phyloP scores from a whole-genome alignment of 1,139 yeast species.

The Lodderomyces theae region DNA sequence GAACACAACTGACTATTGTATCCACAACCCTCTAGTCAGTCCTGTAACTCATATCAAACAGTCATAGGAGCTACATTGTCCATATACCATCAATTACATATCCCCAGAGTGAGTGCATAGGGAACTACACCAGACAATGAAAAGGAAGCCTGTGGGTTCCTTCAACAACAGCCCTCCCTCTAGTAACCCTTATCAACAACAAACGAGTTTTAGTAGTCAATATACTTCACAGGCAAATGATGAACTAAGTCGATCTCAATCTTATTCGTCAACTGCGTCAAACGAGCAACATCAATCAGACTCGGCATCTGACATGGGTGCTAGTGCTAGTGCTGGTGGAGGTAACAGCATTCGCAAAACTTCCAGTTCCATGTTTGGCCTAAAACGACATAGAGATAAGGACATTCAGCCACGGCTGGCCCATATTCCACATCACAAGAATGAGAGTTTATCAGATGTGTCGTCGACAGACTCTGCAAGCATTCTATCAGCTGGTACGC shows the following conservation, averaged over 20 bases:
- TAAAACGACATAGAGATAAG: constrained; percentile 28
- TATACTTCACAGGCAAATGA: constrained; percentile 21
- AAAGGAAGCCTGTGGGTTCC: constrained; percentile 24
- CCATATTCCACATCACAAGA: constrained; percentile 8
- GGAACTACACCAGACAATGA: constrained; percentile 17
- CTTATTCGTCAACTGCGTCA: constrained; percentile 22
- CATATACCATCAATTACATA: not conserved
- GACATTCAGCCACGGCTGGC: constrained; percentile 1
- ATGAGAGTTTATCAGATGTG: constrained; percentile 31
- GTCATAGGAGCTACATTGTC: too few species aligned
- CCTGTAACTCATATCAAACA: too few species aligned
- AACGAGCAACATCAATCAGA: not conserved
- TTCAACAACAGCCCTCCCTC: not conserved
- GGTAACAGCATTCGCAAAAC: constrained; percentile 23
- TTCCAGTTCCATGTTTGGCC: constrained; percentile 40
- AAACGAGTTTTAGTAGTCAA: constrained; percentile 13
- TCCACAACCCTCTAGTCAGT: too few species aligned
- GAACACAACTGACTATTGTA: too few species aligned
- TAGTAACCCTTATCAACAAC: not conserved
- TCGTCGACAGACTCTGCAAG: constrained; percentile 38
- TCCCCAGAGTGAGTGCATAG: not conserved
- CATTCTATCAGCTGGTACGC: constrained; percentile 26
- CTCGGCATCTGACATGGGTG: not conserved
- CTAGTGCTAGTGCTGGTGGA: too few species aligned
- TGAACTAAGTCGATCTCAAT: constrained; percentile 33